Evolutionary conservation across 345 rosid species (phyloP).

Genomic region (Salix purpurea): DNA sequence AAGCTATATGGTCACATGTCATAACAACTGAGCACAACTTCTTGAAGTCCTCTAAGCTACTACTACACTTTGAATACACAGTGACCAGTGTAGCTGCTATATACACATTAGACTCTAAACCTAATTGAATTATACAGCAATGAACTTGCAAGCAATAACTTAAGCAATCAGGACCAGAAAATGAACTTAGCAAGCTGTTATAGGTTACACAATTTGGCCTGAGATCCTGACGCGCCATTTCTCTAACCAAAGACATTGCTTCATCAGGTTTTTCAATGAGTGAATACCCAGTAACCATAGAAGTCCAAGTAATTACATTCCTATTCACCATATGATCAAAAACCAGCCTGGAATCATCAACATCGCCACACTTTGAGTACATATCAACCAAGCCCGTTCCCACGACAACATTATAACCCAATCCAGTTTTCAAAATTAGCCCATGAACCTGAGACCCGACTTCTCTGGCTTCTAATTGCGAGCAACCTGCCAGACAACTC

Average conservation of each 20-base stretch:
- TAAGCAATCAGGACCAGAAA: slow-evolving; percentile 17
- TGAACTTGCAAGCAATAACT: slow-evolving; percentile 36
- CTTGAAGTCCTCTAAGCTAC: slow-evolving; percentile 25
- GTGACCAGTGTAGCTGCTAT: slow-evolving; percentile 25
- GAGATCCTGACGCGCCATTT: slow-evolving; percentile 24
- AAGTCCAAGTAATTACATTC: slow-evolving; percentile 33
- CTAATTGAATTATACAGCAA: slow-evolving; percentile 27
- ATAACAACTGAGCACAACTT: slow-evolving; percentile 17
- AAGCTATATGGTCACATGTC: slow-evolving; percentile 27
- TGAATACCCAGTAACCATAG: slow-evolving; percentile 30
- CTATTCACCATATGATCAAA: slow-evolving; percentile 21
- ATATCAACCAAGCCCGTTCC: slow-evolving; percentile 32
- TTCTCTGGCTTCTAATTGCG: slow-evolving; percentile 21
- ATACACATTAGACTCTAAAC: slow-evolving; percentile 24
- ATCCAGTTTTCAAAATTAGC: slow-evolving; percentile 26
- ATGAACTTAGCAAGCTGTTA: slow-evolving; percentile 31
- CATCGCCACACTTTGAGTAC: slow-evolving; percentile 27
- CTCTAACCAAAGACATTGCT: slow-evolving; percentile 28
- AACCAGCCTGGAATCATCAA: slow-evolving; percentile 18
- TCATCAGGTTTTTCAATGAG: slow-evolving; percentile 21
- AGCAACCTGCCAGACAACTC: slow-evolving; percentile 24
- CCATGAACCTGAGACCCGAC: slow-evolving; percentile 36
- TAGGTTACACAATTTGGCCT: slow-evolving; percentile 23
- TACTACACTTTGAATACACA: slow-evolving; percentile 26
- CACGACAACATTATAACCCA: slow-evolving; percentile 24